These are phyloP conservation scores for Acorus calamus DNA, from an alignment of 106 monocot species.

Conservation along the genomic window DNA sequence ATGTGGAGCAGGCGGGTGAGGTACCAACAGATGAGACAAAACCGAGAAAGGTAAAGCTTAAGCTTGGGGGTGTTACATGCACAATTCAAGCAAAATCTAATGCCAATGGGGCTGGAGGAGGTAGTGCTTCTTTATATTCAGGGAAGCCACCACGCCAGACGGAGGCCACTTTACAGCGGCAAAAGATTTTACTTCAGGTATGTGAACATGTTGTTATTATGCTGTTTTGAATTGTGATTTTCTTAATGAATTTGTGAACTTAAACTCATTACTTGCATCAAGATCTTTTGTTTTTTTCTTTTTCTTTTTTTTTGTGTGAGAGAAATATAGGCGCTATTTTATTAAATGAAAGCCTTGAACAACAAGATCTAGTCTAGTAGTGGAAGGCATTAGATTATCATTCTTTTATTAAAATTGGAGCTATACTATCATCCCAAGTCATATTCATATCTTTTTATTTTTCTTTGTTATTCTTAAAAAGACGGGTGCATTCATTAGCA, in stretches of 20 bases:
- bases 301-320: no score
- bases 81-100: conserved; percentile 55
- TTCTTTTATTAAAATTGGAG: no score
- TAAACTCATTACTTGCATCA: not conserved
- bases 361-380: no score
- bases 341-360: no score
- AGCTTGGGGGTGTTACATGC: conserved; percentile 61
- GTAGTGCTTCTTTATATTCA: conserved; percentile 1
- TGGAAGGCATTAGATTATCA: no score
- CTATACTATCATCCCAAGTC: no score
- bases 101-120: conserved; percentile 10
- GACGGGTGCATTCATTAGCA: no score
- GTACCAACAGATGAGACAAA: conserved; percentile 31
- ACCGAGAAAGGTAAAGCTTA: conserved; percentile 59
- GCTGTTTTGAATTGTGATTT: not conserved
- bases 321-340: no score
- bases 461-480: no score
- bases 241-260: not conserved
- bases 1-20: conserved; percentile 5
- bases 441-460: no score
- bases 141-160: conserved; percentile 21
- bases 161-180: conserved; percentile 32
- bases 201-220: not conserved
- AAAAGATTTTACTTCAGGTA: conserved; percentile 41
- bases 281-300: no score